Conservation (phyloP, 2,329 filamentous ascomycete species). For the Fusarium luffae region DNA sequence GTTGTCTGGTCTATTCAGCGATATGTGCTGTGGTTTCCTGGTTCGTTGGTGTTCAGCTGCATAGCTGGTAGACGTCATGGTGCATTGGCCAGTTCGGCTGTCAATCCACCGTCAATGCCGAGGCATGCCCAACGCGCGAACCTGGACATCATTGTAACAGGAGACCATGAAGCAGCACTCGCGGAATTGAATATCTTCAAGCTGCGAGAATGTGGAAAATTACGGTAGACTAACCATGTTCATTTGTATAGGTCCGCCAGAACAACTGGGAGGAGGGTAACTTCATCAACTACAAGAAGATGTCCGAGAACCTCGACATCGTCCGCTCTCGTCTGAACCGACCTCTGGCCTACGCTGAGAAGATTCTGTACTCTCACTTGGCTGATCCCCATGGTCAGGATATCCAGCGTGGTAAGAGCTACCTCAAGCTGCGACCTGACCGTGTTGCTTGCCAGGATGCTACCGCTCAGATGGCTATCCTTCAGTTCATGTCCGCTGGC, state of each 20-base stretch:
- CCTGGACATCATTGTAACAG: not conserved
- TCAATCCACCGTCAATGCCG: slow-evolving; percentile 14
- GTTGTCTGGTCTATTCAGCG: not conserved
- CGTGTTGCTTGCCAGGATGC: slow-evolving; percentile 99
- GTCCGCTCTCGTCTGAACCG: slow-evolving; percentile 91
- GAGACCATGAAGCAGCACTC: not conserved
- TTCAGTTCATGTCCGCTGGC: slow-evolving; percentile 99
- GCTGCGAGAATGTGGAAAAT: not conserved
- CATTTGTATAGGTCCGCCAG: slow-evolving; percentile 75
- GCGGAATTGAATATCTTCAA: not conserved
- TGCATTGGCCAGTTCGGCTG: slow-evolving; percentile 21
- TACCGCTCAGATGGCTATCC: slow-evolving; percentile 98
- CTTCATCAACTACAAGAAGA: slow-evolving; percentile 99
- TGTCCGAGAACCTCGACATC: slow-evolving; percentile 95
- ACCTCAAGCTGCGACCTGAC: slow-evolving; percentile 96
- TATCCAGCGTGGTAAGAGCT: slow-evolving; percentile 93
- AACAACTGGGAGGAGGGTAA: slow-evolving; percentile 96
- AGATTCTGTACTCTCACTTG: slow-evolving; percentile 98
- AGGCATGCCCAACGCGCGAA: not conserved
- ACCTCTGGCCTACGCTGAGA: slow-evolving; percentile 95
- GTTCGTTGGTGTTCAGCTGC: not conserved
- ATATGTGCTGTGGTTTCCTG: not conserved
- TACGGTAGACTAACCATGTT: slow-evolving; percentile 32
- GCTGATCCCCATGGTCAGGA: slow-evolving; percentile 97
- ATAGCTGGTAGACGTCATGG: slow-evolving; percentile 24